A percentile compares a stretch with the other conserved stretches of the same genome.
These are phyloP conservation scores for Gentiana macrophylla DNA, from an alignment of 257 asterid genomes.

Conservation along the genomic window DNA sequence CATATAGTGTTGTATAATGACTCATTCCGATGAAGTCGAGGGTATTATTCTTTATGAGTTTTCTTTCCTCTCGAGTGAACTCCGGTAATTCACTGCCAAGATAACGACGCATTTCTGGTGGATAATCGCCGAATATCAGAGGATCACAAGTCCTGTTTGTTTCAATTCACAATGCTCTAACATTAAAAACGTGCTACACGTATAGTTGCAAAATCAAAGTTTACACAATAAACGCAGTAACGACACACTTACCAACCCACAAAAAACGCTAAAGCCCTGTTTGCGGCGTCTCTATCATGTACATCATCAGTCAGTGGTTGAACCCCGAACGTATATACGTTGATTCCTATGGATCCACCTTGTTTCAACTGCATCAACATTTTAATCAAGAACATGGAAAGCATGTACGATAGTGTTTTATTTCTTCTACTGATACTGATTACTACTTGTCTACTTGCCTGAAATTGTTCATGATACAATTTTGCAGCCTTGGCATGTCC, in stretches of 20 bases:
- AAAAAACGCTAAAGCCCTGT: slow-evolving; percentile 52
- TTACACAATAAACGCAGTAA: not conserved
- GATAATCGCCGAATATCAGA: slow-evolving; percentile 58
- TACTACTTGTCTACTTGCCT: slow-evolving; percentile 27
- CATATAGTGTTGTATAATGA: slow-evolving; percentile 61
- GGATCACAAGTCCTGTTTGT: slow-evolving; percentile 55
- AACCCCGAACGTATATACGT: slow-evolving; percentile 38
- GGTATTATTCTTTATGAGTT: slow-evolving; percentile 34
- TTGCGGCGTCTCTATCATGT: slow-evolving; percentile 49
- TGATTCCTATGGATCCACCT: slow-evolving; percentile 46
- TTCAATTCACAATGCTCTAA: no score
- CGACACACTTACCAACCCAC: slow-evolving; percentile 52
- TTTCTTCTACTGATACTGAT: not conserved
- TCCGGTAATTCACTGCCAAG: slow-evolving; percentile 44
- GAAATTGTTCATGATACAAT: slow-evolving; percentile 41
- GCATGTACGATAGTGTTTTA: no score
- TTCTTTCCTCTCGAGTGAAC: slow-evolving; percentile 49
- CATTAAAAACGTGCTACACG: no score
- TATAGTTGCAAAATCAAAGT: no score
- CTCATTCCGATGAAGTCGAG: slow-evolving; percentile 65
- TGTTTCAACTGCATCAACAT: slow-evolving; percentile 21
- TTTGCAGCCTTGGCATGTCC: slow-evolving; percentile 74
- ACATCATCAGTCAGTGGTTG: slow-evolving; percentile 34
- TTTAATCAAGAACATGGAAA: not conserved
- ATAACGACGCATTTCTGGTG: slow-evolving; percentile 60